Evolutionary conservation across 805 yeast genomes (phyloP).

Genomic region (Cyberlindnera subsufficiens): DNA sequence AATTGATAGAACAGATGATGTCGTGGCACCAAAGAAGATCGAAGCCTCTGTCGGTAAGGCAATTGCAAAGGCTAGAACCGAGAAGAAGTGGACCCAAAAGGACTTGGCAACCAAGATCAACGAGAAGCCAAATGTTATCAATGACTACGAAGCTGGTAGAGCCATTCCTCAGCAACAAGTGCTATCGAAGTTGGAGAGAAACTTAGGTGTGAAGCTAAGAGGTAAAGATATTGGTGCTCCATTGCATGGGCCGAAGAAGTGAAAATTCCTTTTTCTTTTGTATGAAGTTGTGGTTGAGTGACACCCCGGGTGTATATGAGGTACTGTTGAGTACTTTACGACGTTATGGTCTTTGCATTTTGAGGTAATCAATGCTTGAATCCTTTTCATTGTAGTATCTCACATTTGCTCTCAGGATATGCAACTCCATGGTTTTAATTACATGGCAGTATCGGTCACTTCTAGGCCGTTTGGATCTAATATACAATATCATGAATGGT

Average conservation of each 20-base stretch:
- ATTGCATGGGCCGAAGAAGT: constrained; percentile 42
- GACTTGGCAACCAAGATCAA: constrained; percentile 93
- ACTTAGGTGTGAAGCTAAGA: constrained; percentile 88
- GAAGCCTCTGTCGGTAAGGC: constrained; percentile 83
- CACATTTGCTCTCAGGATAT: no score
- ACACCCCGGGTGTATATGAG: no score
- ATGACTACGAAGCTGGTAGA: constrained; percentile 95
- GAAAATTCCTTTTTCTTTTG: not conserved
- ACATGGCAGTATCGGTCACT: no score
- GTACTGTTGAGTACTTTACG: not conserved
- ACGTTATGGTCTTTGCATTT: not conserved
- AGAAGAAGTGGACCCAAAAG: constrained; percentile 86
- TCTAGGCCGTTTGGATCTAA: no score
- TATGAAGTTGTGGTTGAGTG: no score
- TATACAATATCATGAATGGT: no score
- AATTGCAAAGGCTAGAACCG: constrained; percentile 79
- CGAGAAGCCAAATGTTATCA: constrained; percentile 92
- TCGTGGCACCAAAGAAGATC: constrained; percentile 86
- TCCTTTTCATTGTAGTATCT: no score
- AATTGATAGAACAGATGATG: constrained; percentile 89
- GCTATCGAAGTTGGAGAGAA: constrained; percentile 88
- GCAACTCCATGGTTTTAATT: no score
- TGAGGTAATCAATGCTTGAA: no score
- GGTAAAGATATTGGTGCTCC: constrained; percentile 96
- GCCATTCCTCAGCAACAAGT: constrained; percentile 96